Conservation (phyloP, 140 eudicot genomes). For the Artemisia princeps region DNA sequence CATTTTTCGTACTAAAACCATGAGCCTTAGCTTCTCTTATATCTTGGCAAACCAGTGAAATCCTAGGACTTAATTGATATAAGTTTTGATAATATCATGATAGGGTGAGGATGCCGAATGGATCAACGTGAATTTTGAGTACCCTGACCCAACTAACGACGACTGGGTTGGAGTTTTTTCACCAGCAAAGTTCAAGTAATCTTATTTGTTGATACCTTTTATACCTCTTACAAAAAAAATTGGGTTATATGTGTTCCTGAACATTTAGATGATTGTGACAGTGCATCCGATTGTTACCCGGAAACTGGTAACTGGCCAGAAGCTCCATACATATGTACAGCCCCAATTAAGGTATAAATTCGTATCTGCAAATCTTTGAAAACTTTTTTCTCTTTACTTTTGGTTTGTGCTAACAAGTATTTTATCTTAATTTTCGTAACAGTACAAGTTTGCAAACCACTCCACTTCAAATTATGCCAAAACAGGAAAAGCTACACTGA, state of each 20-base stretch:
- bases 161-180: slow-evolving; percentile 55
- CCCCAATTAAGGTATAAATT: slow-evolving; percentile 8
- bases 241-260: not conserved
- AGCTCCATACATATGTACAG: slow-evolving; percentile 8
- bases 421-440: slow-evolving; percentile 4
- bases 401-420: not conserved
- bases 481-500: slow-evolving; percentile 4
- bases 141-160: slow-evolving; percentile 26
- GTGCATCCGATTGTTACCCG: slow-evolving; percentile 4
- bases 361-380: not conserved
- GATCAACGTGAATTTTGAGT: slow-evolving; percentile 21
- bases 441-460: slow-evolving; percentile 17
- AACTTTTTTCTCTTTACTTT: not conserved
- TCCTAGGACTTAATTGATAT: no score
- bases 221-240: not conserved
- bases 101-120: slow-evolving; percentile 44
- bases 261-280: not conserved
- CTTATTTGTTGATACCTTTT: not conserved
- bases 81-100: not conserved
- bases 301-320: slow-evolving; percentile 17
- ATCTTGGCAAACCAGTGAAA: no score
- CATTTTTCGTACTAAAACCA: no score
- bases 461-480: not conserved
- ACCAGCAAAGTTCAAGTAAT: slow-evolving; percentile 42
- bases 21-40: no score